phyloP scores from a whole-genome alignment of 2,329 filamentous ascomycete genomes.

The Neospermospora avenae region DNA sequence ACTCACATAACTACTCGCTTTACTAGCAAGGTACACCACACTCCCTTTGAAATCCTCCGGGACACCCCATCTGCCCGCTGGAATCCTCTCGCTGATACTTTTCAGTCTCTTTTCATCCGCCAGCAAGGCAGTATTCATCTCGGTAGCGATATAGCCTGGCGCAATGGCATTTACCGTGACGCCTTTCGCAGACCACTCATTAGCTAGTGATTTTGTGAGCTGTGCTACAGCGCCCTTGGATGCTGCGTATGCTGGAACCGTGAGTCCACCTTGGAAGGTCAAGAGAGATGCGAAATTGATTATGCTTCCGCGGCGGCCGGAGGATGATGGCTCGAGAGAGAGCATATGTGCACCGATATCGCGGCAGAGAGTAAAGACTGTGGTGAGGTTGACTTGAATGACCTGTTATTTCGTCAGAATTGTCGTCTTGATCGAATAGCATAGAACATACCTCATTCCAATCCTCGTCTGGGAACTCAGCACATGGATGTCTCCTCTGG shows the following conservation, averaged over 20 bases:
- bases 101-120: slow-evolving; percentile 65
- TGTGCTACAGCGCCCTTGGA: slow-evolving; percentile 83
- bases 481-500: slow-evolving; percentile 35
- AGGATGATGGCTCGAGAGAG: slow-evolving; percentile 57
- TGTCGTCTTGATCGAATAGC: not conserved
- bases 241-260: slow-evolving; percentile 83
- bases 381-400: slow-evolving; percentile 80
- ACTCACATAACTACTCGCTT: slow-evolving; percentile 75
- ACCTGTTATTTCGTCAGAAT: slow-evolving; percentile 40
- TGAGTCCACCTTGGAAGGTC: slow-evolving; percentile 88
- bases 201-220: slow-evolving; percentile 62
- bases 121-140: slow-evolving; percentile 86
- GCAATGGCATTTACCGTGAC: slow-evolving; percentile 86
- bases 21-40: slow-evolving; percentile 72
- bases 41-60: slow-evolving; percentile 88
- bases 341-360: slow-evolving; percentile 81
- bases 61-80: slow-evolving; percentile 76
- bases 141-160: slow-evolving; percentile 87
- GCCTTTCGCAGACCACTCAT: slow-evolving; percentile 80
- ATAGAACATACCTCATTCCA: slow-evolving; percentile 37
- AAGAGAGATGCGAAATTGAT: slow-evolving; percentile 84
- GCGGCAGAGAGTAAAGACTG: slow-evolving; percentile 75
- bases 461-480: slow-evolving; percentile 39
- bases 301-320: slow-evolving; percentile 66
- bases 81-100: slow-evolving; percentile 77